Conservation (phyloP, 1,284 basidiomycete genomes). For the Cystobasidium pallidum region DNA sequence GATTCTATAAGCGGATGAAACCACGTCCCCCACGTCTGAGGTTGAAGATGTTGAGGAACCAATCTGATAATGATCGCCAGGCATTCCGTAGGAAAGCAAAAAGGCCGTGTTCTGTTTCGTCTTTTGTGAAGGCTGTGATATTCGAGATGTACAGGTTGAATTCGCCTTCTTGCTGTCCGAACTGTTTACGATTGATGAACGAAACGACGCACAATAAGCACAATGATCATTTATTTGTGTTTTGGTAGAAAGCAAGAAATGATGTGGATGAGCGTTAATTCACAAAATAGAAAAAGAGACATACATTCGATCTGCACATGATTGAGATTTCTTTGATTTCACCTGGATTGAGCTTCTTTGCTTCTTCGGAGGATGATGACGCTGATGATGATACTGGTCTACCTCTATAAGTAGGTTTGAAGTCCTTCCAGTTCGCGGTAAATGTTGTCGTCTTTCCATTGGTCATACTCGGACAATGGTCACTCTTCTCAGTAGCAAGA, state of each 20-base stretch:
- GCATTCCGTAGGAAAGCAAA: not conserved
- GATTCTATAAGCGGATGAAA: slow-evolving; percentile 13
- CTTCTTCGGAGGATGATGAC: no score
- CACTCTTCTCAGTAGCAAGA: not conserved
- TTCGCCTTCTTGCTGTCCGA: slow-evolving; percentile 43
- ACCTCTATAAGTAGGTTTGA: slow-evolving; percentile 59
- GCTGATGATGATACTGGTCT: slow-evolving; percentile 54
- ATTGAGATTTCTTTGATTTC: slow-evolving; percentile 42
- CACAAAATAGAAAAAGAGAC: not conserved
- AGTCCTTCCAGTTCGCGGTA: slow-evolving; percentile 57
- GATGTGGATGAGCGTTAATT: no score
- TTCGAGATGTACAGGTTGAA: slow-evolving; percentile 37
- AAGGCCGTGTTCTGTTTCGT: not conserved
- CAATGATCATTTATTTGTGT: no score
- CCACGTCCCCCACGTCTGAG: slow-evolving; percentile 3
- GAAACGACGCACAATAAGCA: no score
- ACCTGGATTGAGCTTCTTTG: slow-evolving; percentile 53
- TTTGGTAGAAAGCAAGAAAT: no score
- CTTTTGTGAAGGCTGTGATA: slow-evolving; percentile 23
- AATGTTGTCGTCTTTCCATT: slow-evolving; percentile 43
- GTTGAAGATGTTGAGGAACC: slow-evolving; percentile 14
- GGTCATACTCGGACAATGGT: not conserved
- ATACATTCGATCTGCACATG: slow-evolving; percentile 44
- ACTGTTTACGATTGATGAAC: slow-evolving; percentile 2
- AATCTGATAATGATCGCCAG: slow-evolving; percentile 17